Base-by-base conservation (phyloP, 2,329 filamentous ascomycete species). In the Purpureocillium lavendulum region DNA sequence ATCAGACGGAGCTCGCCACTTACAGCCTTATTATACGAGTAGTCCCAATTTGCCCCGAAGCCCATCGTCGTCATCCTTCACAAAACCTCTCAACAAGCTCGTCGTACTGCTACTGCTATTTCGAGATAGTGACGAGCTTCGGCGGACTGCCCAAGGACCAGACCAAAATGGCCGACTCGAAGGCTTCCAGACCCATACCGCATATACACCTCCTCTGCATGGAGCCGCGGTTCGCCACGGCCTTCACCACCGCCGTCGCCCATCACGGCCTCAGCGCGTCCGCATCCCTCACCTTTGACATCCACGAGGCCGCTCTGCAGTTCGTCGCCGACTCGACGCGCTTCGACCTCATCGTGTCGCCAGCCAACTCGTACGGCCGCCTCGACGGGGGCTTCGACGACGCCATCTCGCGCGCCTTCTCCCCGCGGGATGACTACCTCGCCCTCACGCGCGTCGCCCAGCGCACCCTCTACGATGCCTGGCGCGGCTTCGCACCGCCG, bases 341-440 rank as follows among this genome's bases (percentile, higher is more conserved):
- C 24, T 73, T 71, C 48, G 65, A 74, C 48, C 56, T 67, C 11
- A 55, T 75, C 32, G 69, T 75, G 16, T 75, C 71, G 1, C 72
- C 71, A 0, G 70, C 71, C 32, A 75, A 75, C 47, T 73, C 69
- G 1, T 75, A 73, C 49, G 71, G 63, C 21, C 61, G 64, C 1
- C 62, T 77, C 1, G 71, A 76, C 45, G 73, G 73, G 21, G 69
- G 62, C 35, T 77, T 75, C 45, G 71, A 75, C 52, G 66, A 73
- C 45, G 71, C 71, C 17, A 69, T 76, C 40, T 73, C 70, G 0
- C 59, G 62, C 26, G 60, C 61, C 10, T 66, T 74, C 43, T 65
- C 66, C 1, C 69, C 69, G 0, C 43, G 44, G 4, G 49, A 63
- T 17, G 60, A 68, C 38, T 75, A 74, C 45, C 46, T 60, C 15